Percentiles rank a stretch among this genome's conserved stretches.
Conservation (phyloP, 345 rosid species). For the Arabis alpina region DNA sequence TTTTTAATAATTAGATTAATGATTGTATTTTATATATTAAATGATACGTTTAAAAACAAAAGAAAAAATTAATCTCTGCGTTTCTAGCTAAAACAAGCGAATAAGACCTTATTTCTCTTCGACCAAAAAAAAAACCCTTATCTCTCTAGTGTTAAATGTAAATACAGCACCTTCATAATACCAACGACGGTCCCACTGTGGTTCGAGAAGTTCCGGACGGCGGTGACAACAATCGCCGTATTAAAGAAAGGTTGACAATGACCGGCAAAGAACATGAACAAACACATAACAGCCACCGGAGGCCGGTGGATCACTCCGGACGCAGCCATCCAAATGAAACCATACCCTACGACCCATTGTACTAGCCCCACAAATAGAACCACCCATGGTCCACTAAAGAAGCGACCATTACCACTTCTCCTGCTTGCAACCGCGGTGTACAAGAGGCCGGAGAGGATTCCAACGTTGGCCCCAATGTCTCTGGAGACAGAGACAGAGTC, state of each 20-base stretch:
- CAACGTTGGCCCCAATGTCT: conserved; percentile 90
- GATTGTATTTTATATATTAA: too few species aligned
- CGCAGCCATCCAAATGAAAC: conserved; percentile 85
- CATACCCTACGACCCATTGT: conserved; percentile 73
- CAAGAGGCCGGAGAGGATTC: conserved; percentile 79
- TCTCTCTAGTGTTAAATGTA: too few species aligned
- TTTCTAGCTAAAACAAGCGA: too few species aligned
- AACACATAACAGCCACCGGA: conserved; percentile 75
- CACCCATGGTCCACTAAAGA: conserved; percentile 68
- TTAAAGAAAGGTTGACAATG: conserved; percentile 80
- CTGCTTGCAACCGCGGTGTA: conserved; percentile 58
- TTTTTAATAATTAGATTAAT: too few species aligned
- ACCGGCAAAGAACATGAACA: conserved; percentile 71
- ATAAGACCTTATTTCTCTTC: too few species aligned
- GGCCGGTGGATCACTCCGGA: conserved; percentile 66
- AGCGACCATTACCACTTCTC: conserved; percentile 33
- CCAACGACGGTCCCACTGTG: conserved; percentile 90
- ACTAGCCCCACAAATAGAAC: conserved; percentile 69
- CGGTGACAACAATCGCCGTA: conserved; percentile 72
- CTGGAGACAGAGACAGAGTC: conserved; percentile 92
- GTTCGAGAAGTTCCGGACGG: conserved; percentile 66
- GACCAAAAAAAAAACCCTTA: too few species aligned
- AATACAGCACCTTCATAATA: conserved; percentile 67
- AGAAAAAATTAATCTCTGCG: too few species aligned
- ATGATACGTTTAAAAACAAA: too few species aligned